Evolutionary conservation across 169 alveolate species (phyloP).

Genomic region (Theileria equi): DNA sequence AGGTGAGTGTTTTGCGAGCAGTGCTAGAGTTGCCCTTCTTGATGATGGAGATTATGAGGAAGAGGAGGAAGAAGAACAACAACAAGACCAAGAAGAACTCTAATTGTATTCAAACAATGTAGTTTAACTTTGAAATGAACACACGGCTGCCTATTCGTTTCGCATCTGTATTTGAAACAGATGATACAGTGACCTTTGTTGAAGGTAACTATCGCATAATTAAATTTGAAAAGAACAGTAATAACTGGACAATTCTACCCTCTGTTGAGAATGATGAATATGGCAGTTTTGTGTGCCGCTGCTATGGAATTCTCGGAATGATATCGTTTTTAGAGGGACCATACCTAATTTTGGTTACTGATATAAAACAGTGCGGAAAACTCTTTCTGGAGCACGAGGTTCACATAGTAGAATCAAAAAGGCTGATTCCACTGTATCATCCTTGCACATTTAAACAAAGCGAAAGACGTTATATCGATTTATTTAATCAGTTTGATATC

Average conservation of each 20-base stretch:
- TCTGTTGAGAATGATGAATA: background rate
- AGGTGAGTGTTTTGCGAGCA: constrained; percentile 40
- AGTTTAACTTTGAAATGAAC: background rate
- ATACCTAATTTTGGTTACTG: constrained; percentile 60
- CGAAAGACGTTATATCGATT: constrained; percentile 38
- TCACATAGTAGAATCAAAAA: constrained; percentile 33
- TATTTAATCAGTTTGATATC: constrained; percentile 61
- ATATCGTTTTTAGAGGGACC: constrained; percentile 55
- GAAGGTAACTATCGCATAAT: constrained; percentile 5
- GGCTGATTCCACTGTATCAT: constrained; percentile 59
- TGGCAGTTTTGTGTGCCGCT: constrained; percentile 8
- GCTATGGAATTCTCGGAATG: constrained; percentile 65
- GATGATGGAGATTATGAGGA: constrained; percentile 3
- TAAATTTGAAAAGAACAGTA: constrained; percentile 5
- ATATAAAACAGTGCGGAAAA: constrained; percentile 49
- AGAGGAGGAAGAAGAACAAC: constrained; percentile 24
- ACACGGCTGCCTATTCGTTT: background rate
- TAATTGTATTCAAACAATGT: background rate
- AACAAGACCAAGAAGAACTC: background rate
- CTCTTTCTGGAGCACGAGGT: constrained; percentile 59
- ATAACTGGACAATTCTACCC: background rate
- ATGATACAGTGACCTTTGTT: background rate
- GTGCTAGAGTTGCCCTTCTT: constrained; percentile 13
- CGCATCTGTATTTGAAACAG: constrained; percentile 5
- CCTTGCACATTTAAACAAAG: constrained; percentile 18